Percentiles rank a stretch among this genome's conserved stretches.
These are phyloP conservation scores for Ceratopteris richardii DNA, from an alignment of 75 land plant genomes.

Conservation along the genomic window DNA sequence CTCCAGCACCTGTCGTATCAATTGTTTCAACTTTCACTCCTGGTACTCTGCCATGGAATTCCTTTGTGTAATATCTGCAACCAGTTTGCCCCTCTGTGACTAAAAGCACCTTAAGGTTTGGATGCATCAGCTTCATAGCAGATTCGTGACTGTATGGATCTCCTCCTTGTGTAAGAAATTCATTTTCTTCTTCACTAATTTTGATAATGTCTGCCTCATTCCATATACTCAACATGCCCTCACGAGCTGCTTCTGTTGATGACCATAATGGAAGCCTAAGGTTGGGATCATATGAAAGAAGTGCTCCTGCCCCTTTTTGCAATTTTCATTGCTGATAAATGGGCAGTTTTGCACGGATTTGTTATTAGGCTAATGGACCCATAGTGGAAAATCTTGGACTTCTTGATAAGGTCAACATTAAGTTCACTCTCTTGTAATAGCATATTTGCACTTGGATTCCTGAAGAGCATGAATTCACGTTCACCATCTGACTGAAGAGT, in stretches of 20 bases:
- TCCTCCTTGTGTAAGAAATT: constrained; percentile 61
- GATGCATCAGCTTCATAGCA: constrained; percentile 48
- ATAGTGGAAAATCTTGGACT: constrained; percentile 42
- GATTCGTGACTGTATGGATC: constrained; percentile 48
- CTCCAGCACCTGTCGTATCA: constrained; percentile 29
- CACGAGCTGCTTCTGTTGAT: constrained; percentile 39
- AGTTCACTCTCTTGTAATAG: constrained; percentile 62
- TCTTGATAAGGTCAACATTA: constrained; percentile 57
- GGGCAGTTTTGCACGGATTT: constrained; percentile 42
- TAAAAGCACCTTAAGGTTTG: constrained; percentile 63
- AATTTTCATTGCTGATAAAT: constrained; percentile 31
- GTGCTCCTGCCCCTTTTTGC: constrained; percentile 32
- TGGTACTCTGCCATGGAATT: neutral
- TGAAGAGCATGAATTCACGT: constrained; percentile 93
- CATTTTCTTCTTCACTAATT: constrained; percentile 73
- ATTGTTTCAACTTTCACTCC: constrained; percentile 12
- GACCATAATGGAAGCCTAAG: constrained; percentile 45
- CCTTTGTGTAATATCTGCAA: constrained; percentile 70
- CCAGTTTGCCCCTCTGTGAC: constrained; percentile 72
- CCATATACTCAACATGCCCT: constrained; percentile 55
- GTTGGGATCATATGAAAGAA: constrained; percentile 55
- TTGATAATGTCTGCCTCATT: constrained; percentile 46
- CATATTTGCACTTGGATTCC: constrained; percentile 98
- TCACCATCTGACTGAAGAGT: constrained; percentile 79
- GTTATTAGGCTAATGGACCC: constrained; percentile 48